Base-by-base conservation (phyloP, 768 basidiomycete genomes). In the Lentinus brumalis region DNA sequence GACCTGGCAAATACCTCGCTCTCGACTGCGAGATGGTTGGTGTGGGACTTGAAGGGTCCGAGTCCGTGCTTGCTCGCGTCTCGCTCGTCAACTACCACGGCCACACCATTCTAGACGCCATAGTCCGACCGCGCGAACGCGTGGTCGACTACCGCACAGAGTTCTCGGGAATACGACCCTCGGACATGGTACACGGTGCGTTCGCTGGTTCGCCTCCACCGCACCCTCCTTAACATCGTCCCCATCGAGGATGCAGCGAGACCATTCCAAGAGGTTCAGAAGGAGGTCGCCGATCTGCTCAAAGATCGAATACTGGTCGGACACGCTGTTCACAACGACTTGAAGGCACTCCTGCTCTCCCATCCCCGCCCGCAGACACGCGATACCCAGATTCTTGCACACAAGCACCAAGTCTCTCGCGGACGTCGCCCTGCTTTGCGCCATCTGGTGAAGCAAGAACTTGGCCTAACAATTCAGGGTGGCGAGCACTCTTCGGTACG, bases 1-100 rank as follows among this genome's bases (percentile, higher is more conserved):
- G 68, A 32, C 84, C 85, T 4, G 89, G 89, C 50, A 88, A 83
- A 69, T 90, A 90, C 63, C 76, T 97, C 44, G 86, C 94, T 0
- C 77, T 99, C 31, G 96, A 99, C 74, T 98, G 96, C 68, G 96
- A 98, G 75, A 97, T 98, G 94, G 96, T 98, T 11, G 95, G 95
- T 4, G 83, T 96, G n/a, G 94, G 94, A 0, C 80, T 86, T n/a
- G 81, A 87, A 26, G 93, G 92, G 18, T 74, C 74, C 3, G 93
- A 96, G 71, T 94, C 91, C 0, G 88, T 89, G 0, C 81, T 97
- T 14, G 96, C 94, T 1, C 87, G 96, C 35, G 91, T 96, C 63
- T 92, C 90, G 53, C 71, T 97, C 42, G 94, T 98, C 58, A 96
- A 98, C 73, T 96, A 86, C 70, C 78, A 92, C 61, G 96, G 96